phyloP scores from a whole-genome alignment of 2,329 filamentous ascomycete species.

The Harringtonia lauricola region DNA sequence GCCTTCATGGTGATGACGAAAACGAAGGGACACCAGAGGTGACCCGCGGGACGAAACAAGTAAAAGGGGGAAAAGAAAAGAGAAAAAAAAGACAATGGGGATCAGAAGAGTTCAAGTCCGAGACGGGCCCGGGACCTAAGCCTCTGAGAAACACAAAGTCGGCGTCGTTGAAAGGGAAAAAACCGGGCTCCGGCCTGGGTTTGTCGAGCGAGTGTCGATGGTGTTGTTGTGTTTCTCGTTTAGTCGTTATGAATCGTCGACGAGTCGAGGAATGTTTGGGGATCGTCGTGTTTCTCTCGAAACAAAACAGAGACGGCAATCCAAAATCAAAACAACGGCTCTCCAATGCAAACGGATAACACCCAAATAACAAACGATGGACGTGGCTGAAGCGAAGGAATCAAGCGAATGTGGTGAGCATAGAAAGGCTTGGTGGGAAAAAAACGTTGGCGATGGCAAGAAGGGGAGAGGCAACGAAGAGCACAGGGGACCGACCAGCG shows the following conservation, averaged over 20 bases:
- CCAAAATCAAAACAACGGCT: neutral
- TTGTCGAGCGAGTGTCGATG: neutral
- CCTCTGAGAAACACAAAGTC: no score
- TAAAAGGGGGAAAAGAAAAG: no score
- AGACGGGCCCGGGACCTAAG: no score
- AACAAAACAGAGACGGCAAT: neutral
- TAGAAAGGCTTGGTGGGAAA: neutral
- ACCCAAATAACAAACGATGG: neutral
- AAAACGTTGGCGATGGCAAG: no score
- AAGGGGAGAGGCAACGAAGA: neutral
- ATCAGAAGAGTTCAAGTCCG: no score
- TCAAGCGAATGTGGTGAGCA: neutral
- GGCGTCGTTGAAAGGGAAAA: no score
- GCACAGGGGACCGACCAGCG: neutral
- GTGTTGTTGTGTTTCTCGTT: no score
- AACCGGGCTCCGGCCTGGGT: no score
- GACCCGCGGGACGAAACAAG: no score
- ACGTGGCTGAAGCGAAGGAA: neutral
- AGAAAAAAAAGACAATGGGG: no score
- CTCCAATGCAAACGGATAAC: neutral
- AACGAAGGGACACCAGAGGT: neutral
- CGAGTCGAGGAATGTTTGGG: no score
- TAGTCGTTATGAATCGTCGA: no score
- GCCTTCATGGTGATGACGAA: conserved; percentile 13
- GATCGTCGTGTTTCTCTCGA: neutral